These are phyloP conservation scores for Exophiala bonariae DNA, from an alignment of 2,329 filamentous ascomycete species.

Conservation along the genomic window DNA sequence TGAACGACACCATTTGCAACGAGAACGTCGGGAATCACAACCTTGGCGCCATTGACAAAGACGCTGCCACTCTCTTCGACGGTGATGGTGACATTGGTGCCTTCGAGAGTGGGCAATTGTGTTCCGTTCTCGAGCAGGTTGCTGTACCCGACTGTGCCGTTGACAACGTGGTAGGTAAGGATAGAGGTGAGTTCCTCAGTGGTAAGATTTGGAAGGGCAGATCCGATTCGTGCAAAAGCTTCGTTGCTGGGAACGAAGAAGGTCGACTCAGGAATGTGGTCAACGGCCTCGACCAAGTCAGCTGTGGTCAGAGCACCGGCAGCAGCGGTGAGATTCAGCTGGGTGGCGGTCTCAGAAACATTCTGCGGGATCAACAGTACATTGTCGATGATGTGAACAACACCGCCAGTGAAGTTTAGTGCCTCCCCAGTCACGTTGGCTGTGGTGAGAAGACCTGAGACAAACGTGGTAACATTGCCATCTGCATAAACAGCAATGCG, in stretches of 20 bases:
- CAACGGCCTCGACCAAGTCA: constrained; percentile 27
- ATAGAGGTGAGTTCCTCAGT: constrained; percentile 51
- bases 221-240: constrained; percentile 61
- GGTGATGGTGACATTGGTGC: constrained; percentile 50
- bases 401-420: constrained; percentile 43
- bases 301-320: constrained; percentile 48
- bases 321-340: constrained; percentile 48
- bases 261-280: constrained; percentile 52
- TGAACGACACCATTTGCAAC: constrained; percentile 58
- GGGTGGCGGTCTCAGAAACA: constrained; percentile 41
- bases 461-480: constrained; percentile 49
- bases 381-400: constrained; percentile 55
- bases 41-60: constrained; percentile 55
- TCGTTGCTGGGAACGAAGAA: constrained; percentile 65
- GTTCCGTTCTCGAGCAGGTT: constrained; percentile 44
- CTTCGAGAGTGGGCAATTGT: constrained; percentile 42
- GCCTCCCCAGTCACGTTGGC: constrained; percentile 52
- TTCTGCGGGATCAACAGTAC: constrained; percentile 49
- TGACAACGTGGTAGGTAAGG: constrained; percentile 65
- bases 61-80: constrained; percentile 41
- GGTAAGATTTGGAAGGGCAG: constrained; percentile 49
- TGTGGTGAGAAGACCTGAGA: constrained; percentile 53
- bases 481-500: constrained; percentile 47
- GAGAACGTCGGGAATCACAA: constrained; percentile 52
- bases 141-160: constrained; percentile 54